Conservation (phyloP, 345 rosid species). For the Gynandropsis gynandra region DNA sequence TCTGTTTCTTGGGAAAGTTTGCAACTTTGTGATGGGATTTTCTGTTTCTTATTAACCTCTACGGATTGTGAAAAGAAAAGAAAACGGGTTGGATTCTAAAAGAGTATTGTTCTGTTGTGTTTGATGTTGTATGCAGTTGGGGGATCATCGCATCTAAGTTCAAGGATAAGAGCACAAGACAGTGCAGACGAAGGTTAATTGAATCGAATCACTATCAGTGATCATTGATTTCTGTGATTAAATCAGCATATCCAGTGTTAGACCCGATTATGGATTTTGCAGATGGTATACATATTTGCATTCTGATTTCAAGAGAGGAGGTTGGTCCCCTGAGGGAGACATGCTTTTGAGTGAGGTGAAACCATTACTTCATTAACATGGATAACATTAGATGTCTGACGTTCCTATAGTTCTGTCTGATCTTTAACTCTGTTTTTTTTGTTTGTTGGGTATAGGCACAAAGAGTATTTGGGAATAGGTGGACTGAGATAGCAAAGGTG, state of each 20-base stretch:
- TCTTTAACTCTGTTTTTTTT: constrained; percentile 4
- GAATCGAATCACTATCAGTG: background rate
- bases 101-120: background rate
- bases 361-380: constrained; percentile 6
- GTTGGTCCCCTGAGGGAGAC: constrained; percentile 98
- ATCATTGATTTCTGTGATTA: background rate
- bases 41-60: background rate
- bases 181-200: constrained; percentile 86
- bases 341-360: constrained; percentile 82
- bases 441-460: constrained; percentile 57
- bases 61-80: too few species aligned
- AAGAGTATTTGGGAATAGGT: constrained; percentile 82
- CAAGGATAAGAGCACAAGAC: constrained; percentile 93
- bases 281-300: constrained; percentile 97
- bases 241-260: background rate
- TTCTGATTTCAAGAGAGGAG: constrained; percentile 95
- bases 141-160: constrained; percentile 83
- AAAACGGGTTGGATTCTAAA: background rate
- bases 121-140: constrained; percentile 55
- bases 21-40: background rate
- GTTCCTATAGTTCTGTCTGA: constrained; percentile 9
- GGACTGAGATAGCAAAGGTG: constrained; percentile 98
- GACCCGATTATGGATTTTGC: constrained; percentile 8
- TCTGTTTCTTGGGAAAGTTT: constrained; percentile 6
- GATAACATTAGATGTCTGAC: constrained; percentile 4